Percentiles rank a stretch among this genome's conserved stretches.
These are phyloP conservation scores for Calonectria naviculata DNA, from an alignment of 2,329 filamentous ascomycete genomes.

Conservation along the genomic window DNA sequence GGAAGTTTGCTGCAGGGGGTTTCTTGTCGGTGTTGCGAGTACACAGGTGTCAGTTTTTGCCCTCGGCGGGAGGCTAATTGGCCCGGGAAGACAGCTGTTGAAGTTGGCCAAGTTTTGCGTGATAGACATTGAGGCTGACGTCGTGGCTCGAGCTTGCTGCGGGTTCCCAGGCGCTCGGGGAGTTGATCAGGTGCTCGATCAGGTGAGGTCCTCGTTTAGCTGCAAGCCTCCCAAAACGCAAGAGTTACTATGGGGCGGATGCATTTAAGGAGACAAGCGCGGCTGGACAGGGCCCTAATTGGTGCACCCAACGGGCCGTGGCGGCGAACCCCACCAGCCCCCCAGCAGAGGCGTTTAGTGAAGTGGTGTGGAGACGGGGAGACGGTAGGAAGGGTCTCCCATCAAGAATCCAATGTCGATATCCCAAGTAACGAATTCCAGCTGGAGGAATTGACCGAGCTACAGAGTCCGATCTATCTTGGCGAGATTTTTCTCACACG, in stretches of 20 bases:
- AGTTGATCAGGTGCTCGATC: conserved; percentile 23
- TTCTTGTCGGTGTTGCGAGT: neutral
- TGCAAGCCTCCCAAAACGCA: neutral
- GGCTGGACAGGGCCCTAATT: neutral
- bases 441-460: conserved; percentile 13
- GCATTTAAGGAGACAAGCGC: neutral
- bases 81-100: neutral
- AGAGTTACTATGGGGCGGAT: neutral
- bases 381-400: neutral
- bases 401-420: neutral
- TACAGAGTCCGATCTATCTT: neutral
- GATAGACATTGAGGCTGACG: conserved; percentile 7
- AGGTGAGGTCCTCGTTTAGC: conserved; percentile 18
- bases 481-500: neutral
- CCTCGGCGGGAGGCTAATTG: neutral
- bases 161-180: conserved; percentile 22
- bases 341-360: neutral
- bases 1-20: neutral
- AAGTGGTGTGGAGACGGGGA: conserved; percentile 4
- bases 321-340: neutral
- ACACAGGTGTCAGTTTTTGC: neutral
- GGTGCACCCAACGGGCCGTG: conserved; percentile 1
- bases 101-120: neutral
- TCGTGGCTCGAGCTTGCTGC: neutral
- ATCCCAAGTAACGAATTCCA: conserved; percentile 7